These are phyloP conservation scores for Penicillium decumbens DNA, from an alignment of 2,329 filamentous ascomycete species.

Conservation along the genomic window DNA sequence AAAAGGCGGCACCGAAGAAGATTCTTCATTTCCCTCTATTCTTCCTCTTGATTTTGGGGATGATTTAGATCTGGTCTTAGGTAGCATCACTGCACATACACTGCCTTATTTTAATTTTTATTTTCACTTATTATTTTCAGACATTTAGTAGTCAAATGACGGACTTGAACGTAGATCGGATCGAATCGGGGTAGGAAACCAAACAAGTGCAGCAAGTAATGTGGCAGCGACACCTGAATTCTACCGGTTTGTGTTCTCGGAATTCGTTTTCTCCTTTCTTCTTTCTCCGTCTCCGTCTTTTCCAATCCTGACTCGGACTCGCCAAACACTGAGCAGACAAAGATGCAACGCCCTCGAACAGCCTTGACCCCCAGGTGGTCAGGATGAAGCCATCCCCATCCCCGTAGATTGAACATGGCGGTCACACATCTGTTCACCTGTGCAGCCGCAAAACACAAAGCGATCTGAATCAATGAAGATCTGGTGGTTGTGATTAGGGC, in stretches of 20 bases:
- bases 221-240: not conserved
- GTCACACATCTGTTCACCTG: conserved; percentile 1
- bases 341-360: not conserved
- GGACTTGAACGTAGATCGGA: not conserved
- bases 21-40: not conserved
- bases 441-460: conserved; percentile 1
- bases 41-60: not conserved
- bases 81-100: conserved; percentile 6
- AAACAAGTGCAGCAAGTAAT: not conserved
- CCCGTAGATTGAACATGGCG: not conserved
- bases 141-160: not conserved
- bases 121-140: not conserved
- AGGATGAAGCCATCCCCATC: not conserved
- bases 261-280: not conserved
- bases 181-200: not conserved
- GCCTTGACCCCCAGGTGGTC: not conserved
- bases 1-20: too few relatives aligned
- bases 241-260: not conserved
- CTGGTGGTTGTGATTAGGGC: conserved; percentile 17
- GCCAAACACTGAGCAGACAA: not conserved
- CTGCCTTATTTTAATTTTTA: not conserved
- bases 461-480: conserved; percentile 12
- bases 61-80: conserved; percentile 12
- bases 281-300: not conserved
- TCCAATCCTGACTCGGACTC: not conserved